Base-by-base conservation (phyloP, 495 filamentous ascomycete genomes). In the Tetracladium setigerum region DNA sequence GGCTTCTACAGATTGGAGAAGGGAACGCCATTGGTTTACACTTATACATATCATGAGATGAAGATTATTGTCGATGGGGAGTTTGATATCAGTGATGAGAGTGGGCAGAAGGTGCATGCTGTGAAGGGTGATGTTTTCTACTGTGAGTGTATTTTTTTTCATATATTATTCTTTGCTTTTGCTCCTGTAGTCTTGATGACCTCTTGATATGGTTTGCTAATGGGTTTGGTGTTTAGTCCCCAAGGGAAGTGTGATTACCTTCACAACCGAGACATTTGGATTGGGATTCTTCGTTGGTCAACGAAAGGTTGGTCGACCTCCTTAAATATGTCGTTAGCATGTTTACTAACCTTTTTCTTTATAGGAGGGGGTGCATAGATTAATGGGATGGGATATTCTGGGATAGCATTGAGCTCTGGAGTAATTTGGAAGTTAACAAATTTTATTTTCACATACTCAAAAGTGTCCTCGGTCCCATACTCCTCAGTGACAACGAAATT, bases 31-130 rank as follows among this genome's bases (percentile, higher is more conserved):
- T 74, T 89, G 43, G 76, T 84, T 18, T 88, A 88, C 63, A 77
- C 69, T 30, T 87, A 89, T 59, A 81, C 74, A 37, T 89, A 88
- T 61, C 76, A 87, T 53, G 85, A 87, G 66, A 86, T 64, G 65
- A 87, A 87, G 68, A 85, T 89, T 52, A 84, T 89, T 52, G 65
- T 90, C 6, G 84, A 89, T 54, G 86, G 86, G 41, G 74, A 78
- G 52, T 87, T 84, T 54, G 77, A 84, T 52, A 87, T 90, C 53
- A 69, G 71, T 7, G 82, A 86, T 62, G 83, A 83, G 66, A 75
- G 73, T 7, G 84, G 82, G 19, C 76, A 83, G 55, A 82, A 76
- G 50, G 83, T 85, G 15, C 77, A 79, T 37, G 84, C 79, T 8
- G 67, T 61, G 30, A 74, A 77, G 22, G 86, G 86, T 2, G 85